Evolutionary conservation across 2,329 filamentous ascomycete genomes (phyloP), one percentile per base, ranked within the genome.

Genomic region (Sporothrix euskadiensis): DNA sequence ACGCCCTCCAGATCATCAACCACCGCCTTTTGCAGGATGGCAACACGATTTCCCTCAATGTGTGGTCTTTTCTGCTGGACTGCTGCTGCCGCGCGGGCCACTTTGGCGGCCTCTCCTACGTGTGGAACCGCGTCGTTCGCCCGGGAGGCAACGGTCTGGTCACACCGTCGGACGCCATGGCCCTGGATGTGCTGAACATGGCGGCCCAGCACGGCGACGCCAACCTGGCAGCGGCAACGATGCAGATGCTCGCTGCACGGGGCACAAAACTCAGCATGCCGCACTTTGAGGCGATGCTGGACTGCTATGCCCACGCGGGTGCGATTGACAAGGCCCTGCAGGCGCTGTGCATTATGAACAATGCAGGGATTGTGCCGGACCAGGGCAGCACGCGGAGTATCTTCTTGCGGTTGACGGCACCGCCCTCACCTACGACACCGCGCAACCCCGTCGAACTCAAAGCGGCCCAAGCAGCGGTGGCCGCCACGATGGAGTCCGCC

Each of bases 201-300:
- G 94, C 93, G 4, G 87, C 93, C 1, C 87, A 88, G 35, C 82
- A 90, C 73, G 89, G 89, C 30, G 91, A 97, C 79, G 83, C 88
- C 1, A 81, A 84, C 0, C 85, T 98, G 10, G 92, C 92, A 0
- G 90, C 89, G 6, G 88, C 91, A 41, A 91, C 92, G 41, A 88
- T 97, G 75, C 86, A 89, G 32, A 82, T 90, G 71, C 85, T 95
- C 22, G 85, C 87, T 4, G 83, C 86, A 9, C 86, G 89, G 32
- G 85, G 85, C 16, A 86, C 87, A 1, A 84, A 86, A 56, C 84
- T 94, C 52, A 84, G 86, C 9, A 81, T 87, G 6, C 86, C 91
- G 75, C 93, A 98, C 79, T 97, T 96, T 81, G 94, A 97, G 80
- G 87, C 91, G 39, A 85, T 98, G 39, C 84, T 94, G 7, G 89